Percentiles rank a stretch among this genome's conserved stretches.
These are phyloP conservation scores for Cruciata laevipes DNA, from an alignment of 257 asterid genomes.

Conservation along the genomic window DNA sequence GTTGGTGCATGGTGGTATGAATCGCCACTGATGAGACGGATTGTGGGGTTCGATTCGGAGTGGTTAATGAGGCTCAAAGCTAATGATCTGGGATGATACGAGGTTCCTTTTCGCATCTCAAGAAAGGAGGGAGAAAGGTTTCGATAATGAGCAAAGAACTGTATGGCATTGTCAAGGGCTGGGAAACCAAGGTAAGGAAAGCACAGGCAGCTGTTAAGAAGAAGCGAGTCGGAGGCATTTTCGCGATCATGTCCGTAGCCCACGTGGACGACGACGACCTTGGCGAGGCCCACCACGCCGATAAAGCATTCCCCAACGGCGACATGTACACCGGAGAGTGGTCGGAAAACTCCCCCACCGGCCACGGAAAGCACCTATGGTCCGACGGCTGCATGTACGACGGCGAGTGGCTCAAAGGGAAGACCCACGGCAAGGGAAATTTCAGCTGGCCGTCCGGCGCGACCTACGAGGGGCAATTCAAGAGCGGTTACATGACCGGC, in stretches of 20 bases:
- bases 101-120: neutral
- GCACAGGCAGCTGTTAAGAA: conserved; percentile 50
- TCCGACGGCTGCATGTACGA: conserved; percentile 84
- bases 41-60: neutral
- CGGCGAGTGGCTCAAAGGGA: conserved; percentile 78
- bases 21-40: conserved; percentile 13
- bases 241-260: conserved; percentile 78
- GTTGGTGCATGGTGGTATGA: conserved; percentile 5
- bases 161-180: conserved; percentile 69
- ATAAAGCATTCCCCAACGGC: conserved; percentile 54
- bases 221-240: conserved; percentile 36
- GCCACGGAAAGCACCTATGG: conserved; percentile 78
- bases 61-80: conserved; percentile 23
- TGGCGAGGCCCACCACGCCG: conserved; percentile 44
- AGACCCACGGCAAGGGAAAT: conserved; percentile 58
- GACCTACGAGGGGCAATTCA: conserved; percentile 81
- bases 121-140: conserved; percentile 17
- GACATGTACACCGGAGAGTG: conserved; percentile 78
- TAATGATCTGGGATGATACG: conserved; percentile 28
- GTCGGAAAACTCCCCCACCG: conserved; percentile 53
- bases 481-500: conserved; percentile 72
- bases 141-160: conserved; percentile 68
- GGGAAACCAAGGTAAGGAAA: conserved; percentile 64
- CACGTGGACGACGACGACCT: conserved; percentile 70
- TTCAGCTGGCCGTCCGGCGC: conserved; percentile 96